Conservation (phyloP, 768 basidiomycete genomes). For the Lentinus brumalis region DNA sequence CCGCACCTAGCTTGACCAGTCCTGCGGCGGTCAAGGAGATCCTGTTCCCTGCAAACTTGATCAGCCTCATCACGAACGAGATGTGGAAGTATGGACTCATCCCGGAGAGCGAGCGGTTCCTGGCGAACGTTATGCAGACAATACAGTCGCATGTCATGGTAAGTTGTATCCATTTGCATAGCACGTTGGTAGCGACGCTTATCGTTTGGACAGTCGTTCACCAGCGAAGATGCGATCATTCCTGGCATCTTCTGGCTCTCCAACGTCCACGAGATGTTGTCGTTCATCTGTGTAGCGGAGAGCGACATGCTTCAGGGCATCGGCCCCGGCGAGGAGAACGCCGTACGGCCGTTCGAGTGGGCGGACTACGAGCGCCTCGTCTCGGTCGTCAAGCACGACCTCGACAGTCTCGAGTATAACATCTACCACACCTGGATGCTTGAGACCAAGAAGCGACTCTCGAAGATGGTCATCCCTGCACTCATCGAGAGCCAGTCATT, state of each 20-base stretch:
- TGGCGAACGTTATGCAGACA: conserved; percentile 98
- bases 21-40: conserved; percentile 97
- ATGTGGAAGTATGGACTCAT: conserved; percentile 99
- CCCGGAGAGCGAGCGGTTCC: conserved; percentile 93
- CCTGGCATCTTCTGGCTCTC: conserved; percentile 99
- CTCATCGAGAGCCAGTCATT: conserved; percentile 96
- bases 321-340: conserved; percentile 91
- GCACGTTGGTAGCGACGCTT: background rate
- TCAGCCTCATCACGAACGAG: conserved; percentile 97
- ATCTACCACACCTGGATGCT: conserved; percentile 99
- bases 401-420: conserved; percentile 98
- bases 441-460: conserved; percentile 93
- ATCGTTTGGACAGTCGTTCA: conserved; percentile 64
- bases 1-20: conserved; percentile 84
- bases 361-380: conserved; percentile 95
- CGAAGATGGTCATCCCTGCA: conserved; percentile 99
- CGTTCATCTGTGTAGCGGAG: conserved; percentile 99
- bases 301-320: conserved; percentile 98
- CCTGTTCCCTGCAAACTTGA: conserved; percentile 97
- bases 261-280: conserved; percentile 98
- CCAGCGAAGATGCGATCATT: conserved; percentile 91
- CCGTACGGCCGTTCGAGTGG: conserved; percentile 94
- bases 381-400: conserved; percentile 97
- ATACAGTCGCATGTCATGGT: conserved; percentile 99
- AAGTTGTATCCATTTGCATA: conserved; percentile 33